Conservation (phyloP, 768 basidiomycete genomes). For the Phanerochaete carnosa region DNA sequence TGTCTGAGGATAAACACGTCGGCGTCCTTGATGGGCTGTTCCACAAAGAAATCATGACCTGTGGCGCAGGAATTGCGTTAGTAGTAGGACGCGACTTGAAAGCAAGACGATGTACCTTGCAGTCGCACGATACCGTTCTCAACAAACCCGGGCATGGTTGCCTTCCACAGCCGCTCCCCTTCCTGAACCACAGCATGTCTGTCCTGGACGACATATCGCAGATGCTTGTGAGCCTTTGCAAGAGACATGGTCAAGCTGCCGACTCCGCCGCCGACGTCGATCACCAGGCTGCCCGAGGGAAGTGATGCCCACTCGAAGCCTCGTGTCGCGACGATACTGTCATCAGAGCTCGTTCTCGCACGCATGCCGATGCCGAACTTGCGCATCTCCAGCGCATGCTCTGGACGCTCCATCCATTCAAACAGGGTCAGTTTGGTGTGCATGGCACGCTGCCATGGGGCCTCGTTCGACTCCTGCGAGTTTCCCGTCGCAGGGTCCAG, state of each 20-base stretch:
- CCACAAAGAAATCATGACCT: constrained; percentile 34
- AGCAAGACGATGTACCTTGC: neutral
- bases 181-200: too few relatives aligned
- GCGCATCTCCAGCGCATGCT: constrained; percentile 6
- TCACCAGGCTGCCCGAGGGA: too few relatives aligned
- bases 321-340: neutral
- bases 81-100: neutral
- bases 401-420: constrained; percentile 9
- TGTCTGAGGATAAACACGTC: constrained; percentile 34
- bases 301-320: too few relatives aligned
- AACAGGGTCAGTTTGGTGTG: constrained; percentile 9
- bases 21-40: constrained; percentile 33
- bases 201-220: constrained; percentile 24
- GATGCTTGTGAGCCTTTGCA: too few relatives aligned
- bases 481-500: constrained; percentile 18
- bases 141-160: neutral
- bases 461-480: constrained; percentile 14
- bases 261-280: too few relatives aligned
- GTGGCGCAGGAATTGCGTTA: too few relatives aligned
- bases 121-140: neutral
- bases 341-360: neutral
- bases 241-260: too few relatives aligned
- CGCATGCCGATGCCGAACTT: constrained; percentile 1
- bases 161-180: constrained; percentile 4
- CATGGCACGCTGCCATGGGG: constrained; percentile 13